Conservation (phyloP, 2,329 filamentous ascomycete genomes). For the Microthyrium microscopicum region DNA sequence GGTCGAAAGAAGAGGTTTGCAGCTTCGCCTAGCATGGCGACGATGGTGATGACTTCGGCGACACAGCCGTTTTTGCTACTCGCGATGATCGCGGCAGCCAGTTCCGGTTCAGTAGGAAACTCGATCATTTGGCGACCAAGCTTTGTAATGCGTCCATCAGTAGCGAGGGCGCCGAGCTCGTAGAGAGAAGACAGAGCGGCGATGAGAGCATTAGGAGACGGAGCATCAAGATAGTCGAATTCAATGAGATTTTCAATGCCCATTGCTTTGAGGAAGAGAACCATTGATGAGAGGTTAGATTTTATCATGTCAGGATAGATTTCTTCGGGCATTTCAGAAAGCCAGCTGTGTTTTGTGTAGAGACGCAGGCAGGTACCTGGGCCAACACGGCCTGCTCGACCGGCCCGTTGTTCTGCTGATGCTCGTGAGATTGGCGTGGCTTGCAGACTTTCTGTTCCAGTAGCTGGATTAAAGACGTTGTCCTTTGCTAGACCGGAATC, state of each 20-base stretch:
- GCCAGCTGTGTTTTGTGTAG: slow-evolving; percentile 85
- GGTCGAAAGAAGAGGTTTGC: slow-evolving; percentile 84
- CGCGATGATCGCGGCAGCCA: slow-evolving; percentile 75
- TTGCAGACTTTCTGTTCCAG: slow-evolving; percentile 81
- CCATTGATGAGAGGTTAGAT: slow-evolving; percentile 69
- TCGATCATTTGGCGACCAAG: slow-evolving; percentile 89
- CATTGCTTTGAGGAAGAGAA: slow-evolving; percentile 72
- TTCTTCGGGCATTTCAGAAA: slow-evolving; percentile 86
- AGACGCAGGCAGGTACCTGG: slow-evolving; percentile 87
- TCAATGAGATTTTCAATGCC: slow-evolving; percentile 85
- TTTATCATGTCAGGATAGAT: slow-evolving; percentile 88
- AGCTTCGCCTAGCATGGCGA: slow-evolving; percentile 85
- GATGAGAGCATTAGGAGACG: slow-evolving; percentile 77
- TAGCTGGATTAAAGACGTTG: slow-evolving; percentile 80
- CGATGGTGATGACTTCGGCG: slow-evolving; percentile 79
- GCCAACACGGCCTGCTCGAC: slow-evolving; percentile 79
- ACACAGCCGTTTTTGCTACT: slow-evolving; percentile 86
- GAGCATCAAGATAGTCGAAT: slow-evolving; percentile 94
- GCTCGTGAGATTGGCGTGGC: slow-evolving; percentile 84
- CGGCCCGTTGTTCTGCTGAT: slow-evolving; percentile 81
- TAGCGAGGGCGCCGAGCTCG: slow-evolving; percentile 74
- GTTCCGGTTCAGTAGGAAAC: slow-evolving; percentile 82
- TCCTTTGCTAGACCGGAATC: slow-evolving; percentile 93
- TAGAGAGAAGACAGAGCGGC: slow-evolving; percentile 81
- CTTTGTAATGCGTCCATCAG: slow-evolving; percentile 76